Base-by-base conservation (phyloP, 2,329 filamentous ascomycete genomes). In the Colletotrichum tropicale region DNA sequence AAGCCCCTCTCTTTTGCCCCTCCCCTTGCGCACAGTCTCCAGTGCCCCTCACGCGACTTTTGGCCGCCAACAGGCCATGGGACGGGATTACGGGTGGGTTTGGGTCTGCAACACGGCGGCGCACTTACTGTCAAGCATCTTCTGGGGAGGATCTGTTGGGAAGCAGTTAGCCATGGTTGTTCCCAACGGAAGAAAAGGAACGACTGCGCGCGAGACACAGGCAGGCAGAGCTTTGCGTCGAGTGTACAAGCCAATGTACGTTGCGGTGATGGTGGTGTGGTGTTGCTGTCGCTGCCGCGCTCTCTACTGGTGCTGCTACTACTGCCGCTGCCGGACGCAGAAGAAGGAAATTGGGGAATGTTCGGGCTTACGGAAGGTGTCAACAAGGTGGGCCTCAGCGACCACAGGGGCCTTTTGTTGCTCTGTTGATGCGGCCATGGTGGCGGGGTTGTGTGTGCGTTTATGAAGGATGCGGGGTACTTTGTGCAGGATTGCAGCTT, bases 381-480 rank as follows among this genome's bases (percentile, higher is more conserved):
- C 93, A 80, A 95, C 93, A 82, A 93, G 86, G 85, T 95, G 94
- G 81, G 94, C 93, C 88, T 96, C 94, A 77, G 89, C 89, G 81
- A 96, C 94, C 81, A 94, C 93, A 64, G 89, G 90, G 79, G 80
- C 82, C 83, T 88, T 89, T 81, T 79, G 80, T 78, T 84, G 79
- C 74, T 85, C 84, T 74, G 70, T 71, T 77, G 81, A 83, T 81
- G 85, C 85, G 81, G 86, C 86, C 89, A 91, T 91, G 76, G 77
- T 79, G 81, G 80, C 74, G 78, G 76, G 52, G 71, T 70, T 67
- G 62, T 69, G 73, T 68, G 72, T 71, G 67, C 58, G 58, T 56
- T 75, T 74, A 69, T 74, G 74, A 73, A 76, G 74, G 70, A 68
- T 74, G 74, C 74, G 74, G 74, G 74, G 64, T 69, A 76, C 70